Percentiles rank a stretch among this genome's conserved stretches.
These are phyloP conservation scores for Flaveria sonorensis DNA, from an alignment of 129 eudicot genomes.

Conservation along the genomic window DNA sequence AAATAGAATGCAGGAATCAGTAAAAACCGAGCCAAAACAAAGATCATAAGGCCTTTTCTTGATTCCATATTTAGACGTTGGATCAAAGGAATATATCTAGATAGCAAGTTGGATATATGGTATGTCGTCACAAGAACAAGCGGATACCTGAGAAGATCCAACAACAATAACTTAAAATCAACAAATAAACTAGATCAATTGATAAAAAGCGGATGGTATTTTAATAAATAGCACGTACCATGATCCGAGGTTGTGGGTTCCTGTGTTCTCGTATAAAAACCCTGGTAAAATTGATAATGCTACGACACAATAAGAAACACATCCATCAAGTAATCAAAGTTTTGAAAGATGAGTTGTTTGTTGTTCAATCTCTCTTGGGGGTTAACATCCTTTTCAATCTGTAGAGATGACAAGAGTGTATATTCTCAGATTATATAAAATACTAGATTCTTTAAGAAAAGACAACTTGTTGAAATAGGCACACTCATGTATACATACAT, in stretches of 20 bases:
- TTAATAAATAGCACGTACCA: neutral
- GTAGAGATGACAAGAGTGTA: neutral
- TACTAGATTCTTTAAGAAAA: neutral
- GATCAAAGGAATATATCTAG: slow-evolving; percentile 56
- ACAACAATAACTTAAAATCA: neutral
- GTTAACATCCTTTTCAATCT: neutral
- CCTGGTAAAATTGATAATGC: slow-evolving; percentile 13
- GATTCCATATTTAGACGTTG: slow-evolving; percentile 46
- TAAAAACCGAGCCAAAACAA: slow-evolving; percentile 43
- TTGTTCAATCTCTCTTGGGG: neutral
- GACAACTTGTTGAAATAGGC: slow-evolving; percentile 5
- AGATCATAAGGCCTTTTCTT: slow-evolving; percentile 46
- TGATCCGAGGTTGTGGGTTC: slow-evolving; percentile 16
- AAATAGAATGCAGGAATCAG: slow-evolving; percentile 65
- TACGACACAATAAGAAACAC: slow-evolving; percentile 8
- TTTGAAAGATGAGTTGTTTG: slow-evolving; percentile 4
- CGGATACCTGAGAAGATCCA: slow-evolving; percentile 44
- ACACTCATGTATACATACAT: neutral
- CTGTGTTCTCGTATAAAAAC: slow-evolving; percentile 5
- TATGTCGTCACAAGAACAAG: slow-evolving; percentile 56
- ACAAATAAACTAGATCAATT: neutral
- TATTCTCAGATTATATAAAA: neutral
- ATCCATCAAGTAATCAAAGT: slow-evolving; percentile 9
- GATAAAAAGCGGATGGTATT: neutral
- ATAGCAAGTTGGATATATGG: slow-evolving; percentile 52